Evolutionary conservation across 2,329 filamentous ascomycete genomes (phyloP).

Genomic region (Atkinsonella hypoxylon): DNA sequence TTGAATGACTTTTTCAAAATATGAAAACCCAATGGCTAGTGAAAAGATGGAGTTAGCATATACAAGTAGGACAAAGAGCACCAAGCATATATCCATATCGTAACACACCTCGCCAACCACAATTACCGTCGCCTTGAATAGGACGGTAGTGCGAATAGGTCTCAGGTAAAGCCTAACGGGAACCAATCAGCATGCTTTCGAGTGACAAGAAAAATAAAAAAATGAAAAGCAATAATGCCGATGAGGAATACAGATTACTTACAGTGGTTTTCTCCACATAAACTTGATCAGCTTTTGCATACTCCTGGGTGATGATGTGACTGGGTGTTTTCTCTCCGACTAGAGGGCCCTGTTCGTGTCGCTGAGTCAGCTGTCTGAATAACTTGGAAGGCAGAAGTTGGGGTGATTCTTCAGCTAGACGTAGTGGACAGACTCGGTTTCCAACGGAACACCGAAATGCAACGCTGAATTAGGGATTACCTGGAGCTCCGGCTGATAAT

Average conservation of each 20-base stretch:
- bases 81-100: not conserved
- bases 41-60: not conserved
- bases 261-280: conserved; percentile 83
- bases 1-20: conserved; percentile 75
- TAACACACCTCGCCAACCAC: conserved; percentile 86
- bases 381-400: no score
- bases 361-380: not conserved
- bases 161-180: conserved; percentile 57
- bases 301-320: conserved; percentile 68
- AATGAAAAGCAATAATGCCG: no score
- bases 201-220: not conserved
- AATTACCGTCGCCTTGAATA: conserved; percentile 87
- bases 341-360: conserved; percentile 55
- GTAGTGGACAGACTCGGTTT: no score
- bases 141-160: conserved; percentile 82
- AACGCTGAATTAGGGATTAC: conserved; percentile 24
- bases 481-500: conserved; percentile 45
- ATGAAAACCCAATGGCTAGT: conserved; percentile 79
- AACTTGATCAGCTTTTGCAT: conserved; percentile 74
- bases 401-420: no score
- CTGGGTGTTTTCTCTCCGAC: conserved; percentile 71
- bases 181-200: conserved; percentile 3
- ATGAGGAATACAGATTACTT: conserved; percentile 22
- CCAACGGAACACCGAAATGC: not conserved
- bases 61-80: not conserved